Evolutionary conservation across 1,139 yeast genomes (phyloP), one percentile per base, ranked within the genome.

Genomic region (Yamadazyma taylorii): DNA sequence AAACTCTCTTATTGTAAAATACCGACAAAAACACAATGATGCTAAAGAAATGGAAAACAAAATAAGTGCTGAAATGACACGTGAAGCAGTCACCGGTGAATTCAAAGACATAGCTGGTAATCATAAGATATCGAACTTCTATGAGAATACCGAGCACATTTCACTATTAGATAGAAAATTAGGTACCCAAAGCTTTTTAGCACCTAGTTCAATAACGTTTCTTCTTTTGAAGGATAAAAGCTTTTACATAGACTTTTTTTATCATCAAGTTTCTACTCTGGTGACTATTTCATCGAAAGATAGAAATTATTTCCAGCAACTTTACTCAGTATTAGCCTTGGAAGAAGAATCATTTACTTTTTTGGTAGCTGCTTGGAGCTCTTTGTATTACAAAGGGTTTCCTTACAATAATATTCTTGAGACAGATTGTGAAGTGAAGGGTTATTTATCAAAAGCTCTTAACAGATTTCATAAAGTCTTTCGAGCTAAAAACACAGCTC

Each of bases 291-390:
- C 63, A 13, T 55, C 61, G 1, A 60, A 54, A n/a, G 57, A 66
- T 14, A 25, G 13, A 25, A 72, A 73, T 47, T 73, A 69, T 46
- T 73, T 68, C 40, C 49, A 63, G 21, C 63, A 69, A 37, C 68
- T 75, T 14, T 69, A 69, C 33, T 50, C 70, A 33, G 53, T 60
- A 10, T 48, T 70, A 11, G 75, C 78, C 0, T 48, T 61, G 13
- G 50, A 53, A 11, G 69, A 71, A 36, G 70, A 64, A 33, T 52
- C 69, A 2, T 56, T 70, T 19, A 57, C 70, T 37, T 60, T 64
- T 41, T 69, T 69, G 2, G 43, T 74, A 9, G 69, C 74, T 1
- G 75, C 75, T 0, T 74, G 79, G 79, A 60, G 61, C 3, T 56
- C 56, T 6, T 39, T 55, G 5, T 53, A 45, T 37, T 37, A 40